Evolutionary conservation across 306 rosid species (phyloP).

Genomic region (Ochetophila trinervis): DNA sequence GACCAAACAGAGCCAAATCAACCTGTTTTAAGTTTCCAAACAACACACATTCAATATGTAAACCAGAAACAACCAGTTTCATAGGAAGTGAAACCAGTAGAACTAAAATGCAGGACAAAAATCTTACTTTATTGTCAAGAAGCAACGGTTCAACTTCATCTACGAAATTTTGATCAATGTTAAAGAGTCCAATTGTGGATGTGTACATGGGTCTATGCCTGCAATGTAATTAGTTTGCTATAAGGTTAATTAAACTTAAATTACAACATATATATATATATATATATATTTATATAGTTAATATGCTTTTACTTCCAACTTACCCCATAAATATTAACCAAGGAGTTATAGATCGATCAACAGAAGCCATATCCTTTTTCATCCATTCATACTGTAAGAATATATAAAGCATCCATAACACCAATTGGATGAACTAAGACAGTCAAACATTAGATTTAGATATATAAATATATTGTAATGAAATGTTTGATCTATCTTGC

Average conservation of each 20-base stretch:
- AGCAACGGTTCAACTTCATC: slow-evolving; percentile 65
- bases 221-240: slow-evolving; percentile 20
- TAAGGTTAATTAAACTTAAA: background rate
- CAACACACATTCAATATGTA: background rate
- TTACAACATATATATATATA: background rate
- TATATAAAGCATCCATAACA: background rate
- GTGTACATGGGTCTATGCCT: slow-evolving; percentile 92
- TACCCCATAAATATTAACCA: slow-evolving; percentile 84
- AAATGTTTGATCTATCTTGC: slow-evolving; percentile 27
- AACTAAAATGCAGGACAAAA: background rate
- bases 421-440: background rate
- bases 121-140: slow-evolving; percentile 47
- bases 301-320: slow-evolving; percentile 14
- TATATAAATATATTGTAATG: slow-evolving; percentile 4
- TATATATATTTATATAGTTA: background rate
- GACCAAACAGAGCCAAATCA: slow-evolving; percentile 73
- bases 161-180: slow-evolving; percentile 29
- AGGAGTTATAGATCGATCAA: slow-evolving; percentile 70
- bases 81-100: background rate
- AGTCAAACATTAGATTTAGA: background rate
- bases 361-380: slow-evolving; percentile 70
- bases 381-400: slow-evolving; percentile 70
- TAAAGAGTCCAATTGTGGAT: slow-evolving; percentile 22
- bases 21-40: slow-evolving; percentile 48
- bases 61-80: background rate